A percentile compares a stretch with the other conserved stretches of the same genome.
Conservation (phyloP, 1,284 basidiomycete species). For the Bondarzewia mesenterica region DNA sequence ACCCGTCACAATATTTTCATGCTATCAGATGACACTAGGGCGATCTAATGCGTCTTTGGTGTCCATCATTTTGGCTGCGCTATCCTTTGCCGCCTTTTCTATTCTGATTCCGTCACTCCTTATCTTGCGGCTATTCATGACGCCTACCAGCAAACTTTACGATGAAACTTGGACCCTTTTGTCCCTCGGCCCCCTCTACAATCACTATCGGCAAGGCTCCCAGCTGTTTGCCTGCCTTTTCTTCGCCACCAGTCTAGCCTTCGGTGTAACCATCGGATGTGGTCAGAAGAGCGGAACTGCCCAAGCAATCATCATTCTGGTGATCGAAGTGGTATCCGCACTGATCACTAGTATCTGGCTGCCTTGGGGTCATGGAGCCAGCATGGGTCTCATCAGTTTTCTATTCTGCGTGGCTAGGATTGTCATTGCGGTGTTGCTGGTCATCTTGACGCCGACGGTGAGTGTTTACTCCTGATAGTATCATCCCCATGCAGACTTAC, state of each 20-base stretch:
- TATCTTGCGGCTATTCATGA: conserved; percentile 68
- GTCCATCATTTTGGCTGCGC: conserved; percentile 61
- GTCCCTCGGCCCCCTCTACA: conserved; percentile 92
- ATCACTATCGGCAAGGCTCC: conserved; percentile 87
- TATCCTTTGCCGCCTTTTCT: conserved; percentile 76
- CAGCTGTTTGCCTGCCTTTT: conserved; percentile 83
- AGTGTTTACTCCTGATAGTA: conserved; percentile 27
- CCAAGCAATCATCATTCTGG: conserved; percentile 83
- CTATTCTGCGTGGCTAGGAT: conserved; percentile 87
- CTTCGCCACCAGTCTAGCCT: conserved; percentile 74
- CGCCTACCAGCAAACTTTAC: conserved; percentile 85
- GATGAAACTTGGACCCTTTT: conserved; percentile 89
- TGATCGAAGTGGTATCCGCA: conserved; percentile 78
- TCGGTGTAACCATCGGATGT: conserved; percentile 82
- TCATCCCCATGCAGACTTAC: conserved; percentile 12
- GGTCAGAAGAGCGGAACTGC: conserved; percentile 86
- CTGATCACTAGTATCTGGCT: conserved; percentile 88
- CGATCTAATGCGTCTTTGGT: conserved; percentile 39
- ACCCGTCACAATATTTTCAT: conserved; percentile 87
- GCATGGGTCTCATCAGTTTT: conserved; percentile 92
- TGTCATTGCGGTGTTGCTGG: conserved; percentile 80
- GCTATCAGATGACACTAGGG: conserved; percentile 73
- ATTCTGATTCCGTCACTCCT: conserved; percentile 72
- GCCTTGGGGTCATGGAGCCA: conserved; percentile 93
- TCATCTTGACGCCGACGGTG: conserved; percentile 84